Base-by-base conservation (phyloP, 371 early-diverging fungal species). In the Capillidium heterosporum region DNA sequence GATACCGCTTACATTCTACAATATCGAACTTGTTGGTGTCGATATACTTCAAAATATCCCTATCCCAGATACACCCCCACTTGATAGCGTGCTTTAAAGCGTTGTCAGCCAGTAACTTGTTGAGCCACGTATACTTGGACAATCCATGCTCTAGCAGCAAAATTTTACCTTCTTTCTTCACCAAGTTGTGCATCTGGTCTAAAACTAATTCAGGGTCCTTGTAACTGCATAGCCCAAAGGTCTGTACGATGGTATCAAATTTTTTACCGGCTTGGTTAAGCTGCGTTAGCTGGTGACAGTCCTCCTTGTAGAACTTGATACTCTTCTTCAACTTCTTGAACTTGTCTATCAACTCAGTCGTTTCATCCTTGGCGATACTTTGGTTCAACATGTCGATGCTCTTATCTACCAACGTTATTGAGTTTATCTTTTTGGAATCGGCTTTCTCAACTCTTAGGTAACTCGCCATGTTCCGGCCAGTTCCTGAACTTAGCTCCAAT, bases 51-150 rank as follows among this genome's bases (percentile, higher is more conserved):
- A 75, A 75, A 56, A 90, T 73, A 61, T 86, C 85, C n/a, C 89
- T 62, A 58, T 90, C 87, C 82, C 82, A 90, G 77, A 85, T 87
- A n/a, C 91, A 90, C 0, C 89, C 91, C 82, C 87, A 90, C 60
- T 73, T 71, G 49, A 69, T 61, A 10, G 83, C 85, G 67, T 89
- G 91, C 24, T 69, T 73, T 35, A 70, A 71, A 5, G 85, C 74
- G 53, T 76, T 73, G 56, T 73, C 80, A 41, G 87, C 85, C 58
- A 89, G 65, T 32, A 77, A 64, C 4, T 68, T 63, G 65, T 88
- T 80, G 57, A 87, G 60, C 70, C 76, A 84, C 17, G 68, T 72
- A 64, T 75, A 79, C 47, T 68, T 61, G 3, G 76, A 71, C 24
- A 79, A 69, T 0, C 91, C 91, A 59, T 90, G 91, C 62, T 90